Base-by-base conservation (phyloP, 371 early-diverging fungal species). In the Mortierella polycephala region DNA sequence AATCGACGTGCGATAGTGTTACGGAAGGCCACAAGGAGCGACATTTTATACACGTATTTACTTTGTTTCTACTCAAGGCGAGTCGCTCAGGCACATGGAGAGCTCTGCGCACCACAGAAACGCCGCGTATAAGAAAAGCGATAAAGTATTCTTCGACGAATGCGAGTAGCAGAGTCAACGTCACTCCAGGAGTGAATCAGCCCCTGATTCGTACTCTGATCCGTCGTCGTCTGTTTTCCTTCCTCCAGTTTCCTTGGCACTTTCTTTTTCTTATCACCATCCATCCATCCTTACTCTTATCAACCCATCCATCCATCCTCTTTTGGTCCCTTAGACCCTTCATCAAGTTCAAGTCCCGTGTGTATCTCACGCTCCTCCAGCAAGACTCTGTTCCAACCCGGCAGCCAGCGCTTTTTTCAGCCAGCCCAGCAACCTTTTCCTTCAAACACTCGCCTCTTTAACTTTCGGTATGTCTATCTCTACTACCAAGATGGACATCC, bases 391-490 rank as follows among this genome's bases (percentile, higher is more conserved):
- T 18, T 18, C 51, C 49, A 47, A 18, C 59, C 30, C 46, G 50
- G 50, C 62, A 20, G 59, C 49, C 56, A 16, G 42, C 56, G 30
- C 30, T 30, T 30, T 30, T 30, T 30, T 30, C 41, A 30, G 53
- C n/a, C 66, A 50, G 52, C 53, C 39, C 45, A 30, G 9, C 57
- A 39, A 46, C 9, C 23, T 51, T 57, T 30, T 52, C 46, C 45
- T 20, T 23, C 45, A 42, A 66, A 16, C 20, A 8, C 20, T 18
- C 51, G 10, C 16, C 14, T 18, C 20, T 18, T 51, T 47, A 60
- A 69, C 63, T 69, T 67, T 67, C 69, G 75, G 75, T 74, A 74
- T 74, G 75, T 74, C 75, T 74, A 53, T 74, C 75, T 74, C 57
- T 65, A 64, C 75, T 50, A 60, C 60, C 69, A 74, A 74, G 75